Evolutionary conservation across 2,329 filamentous ascomycete species (phyloP), one percentile per base, ranked within the genome.

Genomic region (Bipolaris victoriae): DNA sequence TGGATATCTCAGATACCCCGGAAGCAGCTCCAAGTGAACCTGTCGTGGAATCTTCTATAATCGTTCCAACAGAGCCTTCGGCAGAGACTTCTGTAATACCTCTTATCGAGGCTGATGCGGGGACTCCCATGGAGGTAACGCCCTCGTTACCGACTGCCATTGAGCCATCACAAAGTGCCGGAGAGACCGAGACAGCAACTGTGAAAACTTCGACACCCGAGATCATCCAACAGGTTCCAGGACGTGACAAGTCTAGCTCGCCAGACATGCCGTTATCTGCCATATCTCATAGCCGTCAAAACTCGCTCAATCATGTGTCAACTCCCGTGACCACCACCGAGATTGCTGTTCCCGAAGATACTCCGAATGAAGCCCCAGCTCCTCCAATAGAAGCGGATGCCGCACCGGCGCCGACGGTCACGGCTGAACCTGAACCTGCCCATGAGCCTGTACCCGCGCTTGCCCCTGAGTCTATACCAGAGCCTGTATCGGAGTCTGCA

Each of bases 181-280:
- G 41, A 44, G 49, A 66, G 43, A 53, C 39, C 26, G 57, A 59
- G 31, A 37, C 52, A 35, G 24, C 54, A 9, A 45, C 55, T 16
- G 41, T 57, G n/a, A 47, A 53, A 7, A 43, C 52, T 20, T 31
- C 48, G 7, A 48, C 44, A 2, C 33, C 58, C 15, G 59, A 64
- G 47, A 48, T 55, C 13, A 37, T 16, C 9, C 50, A 55, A 22
- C 48, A 49, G 29, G 45, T 44, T 7, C 29, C 62, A 39, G 60
- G 61, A 36, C 66, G 65, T 26, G 76, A 78, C 45, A 62, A 68
- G 1, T 78, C 77, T 1, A 80, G 75, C 59, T 80, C 78, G 3
- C 77, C 78, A 16, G 78, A 80, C 18, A 60, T 78, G 26, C 78
- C 79, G n/a, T 63, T 80, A 7, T 72, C 73, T 15, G 58, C 68